Evolutionary conservation across 2,329 filamentous ascomycete genomes (phyloP), one percentile per base, ranked within the genome.

Genomic region (Ophiostoma novo-ulmi): DNA sequence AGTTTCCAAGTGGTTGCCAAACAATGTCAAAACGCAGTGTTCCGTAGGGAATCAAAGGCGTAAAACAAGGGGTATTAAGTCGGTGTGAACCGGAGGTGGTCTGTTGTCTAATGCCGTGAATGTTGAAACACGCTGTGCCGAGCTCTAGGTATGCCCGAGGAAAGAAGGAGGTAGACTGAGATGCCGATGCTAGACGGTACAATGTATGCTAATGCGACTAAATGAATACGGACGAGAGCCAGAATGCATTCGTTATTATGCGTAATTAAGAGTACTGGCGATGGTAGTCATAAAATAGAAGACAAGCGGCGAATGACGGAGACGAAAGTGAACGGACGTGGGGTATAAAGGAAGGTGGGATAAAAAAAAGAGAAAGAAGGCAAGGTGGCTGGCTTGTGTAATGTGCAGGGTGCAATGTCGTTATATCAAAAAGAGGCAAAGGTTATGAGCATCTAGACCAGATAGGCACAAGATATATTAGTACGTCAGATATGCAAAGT

Each of bases 61-160:
- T 26, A 36, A 48, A 63, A 55, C 13, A 38, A 44, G 58, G 26
- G 48, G 64, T 55, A 17, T 70, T 38, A 20, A 26, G 48, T 67
- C 64, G 68, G 68, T 68, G 70, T 70, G 68, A 68, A 65, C 70
- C 70, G 36, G 36, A 70, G 17, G 14, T 36, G 7, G n/a, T 48
- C 36, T 52, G 64, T 65, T 70, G 65, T 70, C 68, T 68, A 68
- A 55, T 55, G 41, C 7, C n/a, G 26, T 39, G 6, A 35, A 41
- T 20, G 52, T 38, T 63, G 67, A 38, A 63, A 69, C 20, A 61
- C 31, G 58, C n/a, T 52, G 31, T 31, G 65, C 11, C 39, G 22
- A 67, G 35, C 7, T 6, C 26, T 44, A 17, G 39, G 39, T 44
- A 31, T 31, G 31, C 31, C 39, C 11, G n/a, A 44, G 20, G n/a